These are phyloP conservation scores for Dianthus caryophyllus DNA, from an alignment of 148 eudicot genomes.

Conservation along the genomic window DNA sequence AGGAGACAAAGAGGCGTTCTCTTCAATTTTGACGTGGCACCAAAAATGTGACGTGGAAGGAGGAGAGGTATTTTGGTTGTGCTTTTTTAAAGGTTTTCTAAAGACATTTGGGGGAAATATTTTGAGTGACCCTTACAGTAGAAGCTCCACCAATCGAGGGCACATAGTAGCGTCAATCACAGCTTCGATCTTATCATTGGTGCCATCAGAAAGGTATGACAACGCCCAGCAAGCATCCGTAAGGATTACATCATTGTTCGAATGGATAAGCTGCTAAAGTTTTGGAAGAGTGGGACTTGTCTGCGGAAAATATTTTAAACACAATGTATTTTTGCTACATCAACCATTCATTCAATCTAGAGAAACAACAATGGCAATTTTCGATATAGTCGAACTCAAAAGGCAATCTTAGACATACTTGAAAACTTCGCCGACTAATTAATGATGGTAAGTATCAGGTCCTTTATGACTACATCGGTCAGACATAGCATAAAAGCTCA, in stretches of 20 bases:
- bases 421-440: constrained; percentile 15
- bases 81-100: too few species aligned
- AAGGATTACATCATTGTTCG: constrained; percentile 75
- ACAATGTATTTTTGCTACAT: too few species aligned
- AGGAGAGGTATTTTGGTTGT: too few species aligned
- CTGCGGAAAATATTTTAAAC: too few species aligned
- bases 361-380: not conserved
- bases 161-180: constrained; percentile 76
- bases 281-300: constrained; percentile 73
- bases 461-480: constrained; percentile 43
- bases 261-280: constrained; percentile 62
- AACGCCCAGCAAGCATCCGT: constrained; percentile 91
- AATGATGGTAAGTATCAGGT: constrained; percentile 53
- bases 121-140: constrained; percentile 45
- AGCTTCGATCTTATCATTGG: constrained; percentile 82
- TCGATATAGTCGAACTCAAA: not conserved
- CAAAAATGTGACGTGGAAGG: too few species aligned
- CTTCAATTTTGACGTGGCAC: too few species aligned
- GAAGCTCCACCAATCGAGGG: constrained; percentile 70
- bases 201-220: constrained; percentile 86
- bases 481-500: constrained; percentile 13
- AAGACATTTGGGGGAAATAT: too few species aligned
- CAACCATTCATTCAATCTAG: not conserved
- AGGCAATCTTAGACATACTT: not conserved
- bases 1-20: too few species aligned